Conservation (phyloP, 2,329 filamentous ascomycete genomes). For the Tolypocladium endophyticum region DNA sequence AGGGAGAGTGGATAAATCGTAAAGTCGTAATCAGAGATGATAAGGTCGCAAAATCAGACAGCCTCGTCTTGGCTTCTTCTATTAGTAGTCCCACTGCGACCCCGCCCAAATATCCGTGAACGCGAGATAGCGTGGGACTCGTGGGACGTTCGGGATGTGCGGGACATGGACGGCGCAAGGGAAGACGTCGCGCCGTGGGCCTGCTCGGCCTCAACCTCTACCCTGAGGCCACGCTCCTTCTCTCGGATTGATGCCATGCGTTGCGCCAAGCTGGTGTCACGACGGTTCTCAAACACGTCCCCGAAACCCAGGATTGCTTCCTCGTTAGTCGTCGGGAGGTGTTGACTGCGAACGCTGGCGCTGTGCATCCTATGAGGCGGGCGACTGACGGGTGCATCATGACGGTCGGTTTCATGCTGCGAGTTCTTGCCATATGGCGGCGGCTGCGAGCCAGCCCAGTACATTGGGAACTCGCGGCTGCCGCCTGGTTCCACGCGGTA, state of each 20-base stretch:
- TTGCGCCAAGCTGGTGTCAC: constrained; percentile 21
- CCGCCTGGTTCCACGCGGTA: constrained; percentile 50
- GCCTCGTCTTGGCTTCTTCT: constrained; percentile 15
- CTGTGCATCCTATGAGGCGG: constrained; percentile 5
- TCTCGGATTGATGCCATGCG: constrained; percentile 27
- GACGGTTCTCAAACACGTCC: constrained; percentile 34
- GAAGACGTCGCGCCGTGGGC: constrained; percentile 17
- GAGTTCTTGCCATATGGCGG: constrained; percentile 21
- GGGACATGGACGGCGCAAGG: constrained; percentile 11
- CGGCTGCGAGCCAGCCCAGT: constrained; percentile 26
- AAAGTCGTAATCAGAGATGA: background rate
- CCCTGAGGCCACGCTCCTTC: constrained; percentile 19
- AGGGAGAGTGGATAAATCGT: background rate
- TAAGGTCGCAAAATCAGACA: constrained; percentile 10
- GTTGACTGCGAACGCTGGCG: constrained; percentile 6
- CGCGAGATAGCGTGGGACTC: constrained; percentile 14
- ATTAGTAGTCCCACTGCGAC: constrained; percentile 13
- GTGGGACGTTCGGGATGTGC: constrained; percentile 8
- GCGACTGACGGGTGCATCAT: constrained; percentile 3
- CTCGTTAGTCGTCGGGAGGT: constrained; percentile 16
- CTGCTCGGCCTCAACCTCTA: constrained; percentile 15
- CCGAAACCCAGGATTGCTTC: constrained; percentile 28
- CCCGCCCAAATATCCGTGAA: constrained; percentile 16
- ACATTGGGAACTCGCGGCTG: constrained; percentile 58
- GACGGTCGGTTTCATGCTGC: constrained; percentile 7